A percentile compares a stretch with the other conserved stretches of the same genome.
Evolutionary conservation across 2,329 filamentous ascomycete genomes (phyloP).

Genomic region (Hortaea werneckii): DNA sequence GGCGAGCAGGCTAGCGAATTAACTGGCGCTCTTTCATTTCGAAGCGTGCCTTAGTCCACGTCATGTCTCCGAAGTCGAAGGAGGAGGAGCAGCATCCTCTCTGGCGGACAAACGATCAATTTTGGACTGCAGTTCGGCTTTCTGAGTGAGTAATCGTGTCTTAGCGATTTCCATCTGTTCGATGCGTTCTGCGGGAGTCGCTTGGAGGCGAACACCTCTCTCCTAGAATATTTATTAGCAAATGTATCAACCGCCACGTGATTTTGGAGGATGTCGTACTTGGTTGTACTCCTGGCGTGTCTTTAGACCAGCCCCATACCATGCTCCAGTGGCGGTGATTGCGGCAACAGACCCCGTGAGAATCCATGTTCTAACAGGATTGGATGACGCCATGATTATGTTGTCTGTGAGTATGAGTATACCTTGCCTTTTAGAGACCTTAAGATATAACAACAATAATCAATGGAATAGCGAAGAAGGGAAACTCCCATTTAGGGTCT

Average conservation of each 20-base stretch:
- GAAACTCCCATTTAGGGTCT: too few relatives aligned
- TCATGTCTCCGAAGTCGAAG: background rate
- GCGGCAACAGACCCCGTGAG: conserved; percentile 46
- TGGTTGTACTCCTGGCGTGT: conserved; percentile 41
- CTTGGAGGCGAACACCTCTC: conserved; percentile 33
- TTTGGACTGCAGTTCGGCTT: conserved; percentile 46
- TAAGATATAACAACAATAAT: background rate
- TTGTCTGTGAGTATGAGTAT: background rate
- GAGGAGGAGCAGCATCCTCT: background rate
- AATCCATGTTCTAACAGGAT: conserved; percentile 37
- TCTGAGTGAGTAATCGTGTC: conserved; percentile 41
- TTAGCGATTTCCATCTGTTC: conserved; percentile 42
- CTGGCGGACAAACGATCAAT: conserved; percentile 41
- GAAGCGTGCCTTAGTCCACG: too few relatives aligned
- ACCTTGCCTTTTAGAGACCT: background rate
- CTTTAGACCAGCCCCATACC: conserved; percentile 52
- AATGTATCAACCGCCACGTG: background rate
- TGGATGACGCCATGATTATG: conserved; percentile 13
- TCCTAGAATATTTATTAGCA: conserved; percentile 20
- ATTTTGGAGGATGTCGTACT: conserved; percentile 26
- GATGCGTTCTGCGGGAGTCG: conserved; percentile 45
- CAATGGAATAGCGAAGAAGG: too few relatives aligned
- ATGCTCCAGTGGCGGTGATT: conserved; percentile 47
- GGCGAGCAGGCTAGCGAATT: too few relatives aligned
- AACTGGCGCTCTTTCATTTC: too few relatives aligned